Evolutionary conservation across 495 filamentous ascomycete genomes (phyloP).

Genomic region (Neurospora discreta): DNA sequence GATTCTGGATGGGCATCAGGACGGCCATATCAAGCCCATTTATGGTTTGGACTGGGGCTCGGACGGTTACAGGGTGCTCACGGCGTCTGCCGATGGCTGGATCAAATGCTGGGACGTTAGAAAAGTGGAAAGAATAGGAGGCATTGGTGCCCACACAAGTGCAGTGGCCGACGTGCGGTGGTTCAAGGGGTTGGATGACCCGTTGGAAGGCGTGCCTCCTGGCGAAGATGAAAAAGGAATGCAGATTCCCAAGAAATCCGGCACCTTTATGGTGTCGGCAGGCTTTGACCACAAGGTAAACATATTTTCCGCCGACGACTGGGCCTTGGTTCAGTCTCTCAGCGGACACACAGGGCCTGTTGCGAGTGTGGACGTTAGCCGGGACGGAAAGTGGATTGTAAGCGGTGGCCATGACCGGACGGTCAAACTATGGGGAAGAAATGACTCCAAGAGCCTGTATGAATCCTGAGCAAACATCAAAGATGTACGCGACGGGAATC

Average conservation of each 20-base stretch:
- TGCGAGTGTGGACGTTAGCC: constrained; percentile 74
- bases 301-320: constrained; percentile 91
- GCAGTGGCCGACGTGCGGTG: constrained; percentile 88
- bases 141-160: constrained; percentile 83
- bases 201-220: constrained; percentile 43
- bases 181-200: constrained; percentile 74
- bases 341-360: constrained; percentile 88
- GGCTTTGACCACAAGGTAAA: constrained; percentile 96
- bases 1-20: constrained; percentile 72
- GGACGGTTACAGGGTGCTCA: constrained; percentile 80
- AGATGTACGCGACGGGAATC: background rate
- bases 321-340: constrained; percentile 78
- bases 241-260: constrained; percentile 52
- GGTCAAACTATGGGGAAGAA: constrained; percentile 90
- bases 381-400: constrained; percentile 82
- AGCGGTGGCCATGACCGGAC: constrained; percentile 90
- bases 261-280: constrained; percentile 81
- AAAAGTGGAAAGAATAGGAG: constrained; percentile 69
- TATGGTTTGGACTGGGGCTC: constrained; percentile 85
- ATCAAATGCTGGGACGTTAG: constrained; percentile 96
- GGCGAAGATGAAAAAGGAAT: constrained; percentile 50
- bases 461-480: background rate
- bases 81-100: constrained; percentile 89
- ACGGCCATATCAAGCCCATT: constrained; percentile 88
- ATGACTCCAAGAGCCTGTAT: constrained; percentile 50